phyloP scores from a whole-genome alignment of 1,284 basidiomycete species.

The Apiotrichum domesticum region DNA sequence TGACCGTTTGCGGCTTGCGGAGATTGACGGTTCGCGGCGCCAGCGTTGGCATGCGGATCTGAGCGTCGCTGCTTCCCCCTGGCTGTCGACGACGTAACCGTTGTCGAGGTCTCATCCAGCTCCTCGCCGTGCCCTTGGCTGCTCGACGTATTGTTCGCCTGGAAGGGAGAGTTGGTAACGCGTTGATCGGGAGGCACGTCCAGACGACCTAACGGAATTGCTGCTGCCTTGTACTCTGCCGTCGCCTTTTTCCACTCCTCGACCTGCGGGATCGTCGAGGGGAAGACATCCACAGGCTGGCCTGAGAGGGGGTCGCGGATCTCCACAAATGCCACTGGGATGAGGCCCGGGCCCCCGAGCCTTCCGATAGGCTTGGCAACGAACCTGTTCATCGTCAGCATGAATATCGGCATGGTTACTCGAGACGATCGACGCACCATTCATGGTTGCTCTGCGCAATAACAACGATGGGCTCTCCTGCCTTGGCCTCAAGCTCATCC shows the following conservation, averaged over 20 bases:
- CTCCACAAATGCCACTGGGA: constrained; percentile 93
- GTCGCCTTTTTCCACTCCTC: constrained; percentile 98
- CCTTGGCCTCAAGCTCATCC: constrained; percentile 91
- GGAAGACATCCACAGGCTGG: constrained; percentile 61
- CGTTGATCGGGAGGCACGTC: constrained; percentile 55
- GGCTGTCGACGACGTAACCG: background rate
- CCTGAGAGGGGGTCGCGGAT: constrained; percentile 87
- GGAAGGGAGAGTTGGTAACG: constrained; percentile 39
- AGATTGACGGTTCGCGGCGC: background rate
- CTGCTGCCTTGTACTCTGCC: constrained; percentile 90
- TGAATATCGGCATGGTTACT: background rate
- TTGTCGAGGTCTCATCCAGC: constrained; percentile 7
- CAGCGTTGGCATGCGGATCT: background rate
- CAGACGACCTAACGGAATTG: constrained; percentile 86
- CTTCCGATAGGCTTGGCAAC: constrained; percentile 84
- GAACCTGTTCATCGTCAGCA: constrained; percentile 46
- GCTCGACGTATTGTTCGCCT: background rate
- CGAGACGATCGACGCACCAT: constrained; percentile 35
- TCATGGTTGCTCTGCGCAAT: constrained; percentile 50
- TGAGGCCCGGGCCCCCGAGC: constrained; percentile 90
- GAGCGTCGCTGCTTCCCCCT: constrained; percentile 7
- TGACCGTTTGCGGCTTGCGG: background rate
- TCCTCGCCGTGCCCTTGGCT: background rate
- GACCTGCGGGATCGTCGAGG: constrained; percentile 77
- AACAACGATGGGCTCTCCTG: constrained; percentile 84